These are phyloP conservation scores for Linnemannia exigua DNA, from an alignment of 192 early-diverging fungal species.

Conservation along the genomic window DNA sequence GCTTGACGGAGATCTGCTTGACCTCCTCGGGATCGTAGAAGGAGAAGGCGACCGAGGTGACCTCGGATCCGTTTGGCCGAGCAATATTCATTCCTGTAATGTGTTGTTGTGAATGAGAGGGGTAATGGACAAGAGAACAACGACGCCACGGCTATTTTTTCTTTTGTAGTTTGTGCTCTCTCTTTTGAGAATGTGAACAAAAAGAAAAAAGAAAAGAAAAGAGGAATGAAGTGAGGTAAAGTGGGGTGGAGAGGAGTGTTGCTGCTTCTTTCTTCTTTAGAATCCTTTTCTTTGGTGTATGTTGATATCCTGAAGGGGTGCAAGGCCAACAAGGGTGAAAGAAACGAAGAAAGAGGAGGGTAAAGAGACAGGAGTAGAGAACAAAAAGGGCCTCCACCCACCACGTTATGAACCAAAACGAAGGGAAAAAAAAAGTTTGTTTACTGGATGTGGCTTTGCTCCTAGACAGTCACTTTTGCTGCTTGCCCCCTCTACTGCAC, in stretches of 20 bases:
- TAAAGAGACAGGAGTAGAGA: background rate
- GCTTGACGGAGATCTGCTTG: constrained; percentile 93
- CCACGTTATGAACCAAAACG: too few relatives aligned
- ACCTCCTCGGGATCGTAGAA: constrained; percentile 92
- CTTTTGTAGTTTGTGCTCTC: background rate
- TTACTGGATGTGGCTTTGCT: constrained; percentile 1
- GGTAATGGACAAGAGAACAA: background rate
- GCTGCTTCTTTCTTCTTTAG: constrained; percentile 1
- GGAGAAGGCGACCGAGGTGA: constrained; percentile 91
- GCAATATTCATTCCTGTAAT: constrained; percentile 82
- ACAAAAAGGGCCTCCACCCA: too few relatives aligned
- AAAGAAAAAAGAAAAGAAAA: constrained; percentile 2
- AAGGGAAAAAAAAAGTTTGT: constrained; percentile 6
- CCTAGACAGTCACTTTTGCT: too few relatives aligned
- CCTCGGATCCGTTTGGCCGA: constrained; percentile 82
- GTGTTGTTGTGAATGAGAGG: background rate
- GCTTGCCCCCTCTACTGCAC: too few relatives aligned
- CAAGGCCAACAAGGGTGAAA: background rate
- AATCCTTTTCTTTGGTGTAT: background rate
- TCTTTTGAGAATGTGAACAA: background rate
- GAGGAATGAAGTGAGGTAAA: background rate
- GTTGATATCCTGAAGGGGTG: background rate
- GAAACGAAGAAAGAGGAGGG: background rate
- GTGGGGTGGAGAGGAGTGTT: background rate
- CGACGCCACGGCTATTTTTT: background rate